Evolutionary conservation across 2,329 filamentous ascomycete species (phyloP), one percentile per base, ranked within the genome.

Genomic region (Teratosphaeria nubilosa): DNA sequence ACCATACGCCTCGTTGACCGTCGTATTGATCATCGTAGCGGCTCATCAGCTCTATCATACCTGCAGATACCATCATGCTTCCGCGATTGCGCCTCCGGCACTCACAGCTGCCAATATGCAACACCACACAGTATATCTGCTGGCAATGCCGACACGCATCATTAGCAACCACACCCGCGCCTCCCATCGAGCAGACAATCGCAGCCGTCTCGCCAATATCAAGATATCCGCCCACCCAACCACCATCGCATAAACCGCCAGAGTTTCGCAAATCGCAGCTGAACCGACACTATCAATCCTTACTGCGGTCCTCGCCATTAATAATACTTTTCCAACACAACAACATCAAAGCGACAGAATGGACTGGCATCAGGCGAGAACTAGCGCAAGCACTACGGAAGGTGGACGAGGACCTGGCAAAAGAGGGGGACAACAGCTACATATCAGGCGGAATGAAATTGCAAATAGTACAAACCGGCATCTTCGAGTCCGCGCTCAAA

Each of bases 191-290:
- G 27, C 78, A 80, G 63, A 78, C 77, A 61, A 72, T 73, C 52
- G 69, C 68, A 57, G 74, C 75, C 6, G 58, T 62, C 20, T 56
- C 61, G 5, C 75, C 78, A 32, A 75, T 83, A 24, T 69, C 76
- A 32, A 76, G 77, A 67, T 81, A 78, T 65, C 80, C 82, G 56
- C 70, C 85, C 0, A 87, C 85, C 0, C 91, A 96, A 74, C 92
- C 91, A 2, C 90, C 90, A 3, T 95, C 89, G 57, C 87, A 95
- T 72, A 89, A 92, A 71, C 87, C 86, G 22, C 83, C 91, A 53
- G 88, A 95, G 71, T 87, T 87, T 68, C 87, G 92, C 72, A 96
- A 97, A 77, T 87, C 91, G 16, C 94, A 99, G 75, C 81, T 97
- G 22, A 83, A 87, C 64, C 85, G 91, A 59, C 85, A 88, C 67